Conservation (phyloP, 2,329 filamentous ascomycete genomes). For the Colletotrichum siamense region DNA sequence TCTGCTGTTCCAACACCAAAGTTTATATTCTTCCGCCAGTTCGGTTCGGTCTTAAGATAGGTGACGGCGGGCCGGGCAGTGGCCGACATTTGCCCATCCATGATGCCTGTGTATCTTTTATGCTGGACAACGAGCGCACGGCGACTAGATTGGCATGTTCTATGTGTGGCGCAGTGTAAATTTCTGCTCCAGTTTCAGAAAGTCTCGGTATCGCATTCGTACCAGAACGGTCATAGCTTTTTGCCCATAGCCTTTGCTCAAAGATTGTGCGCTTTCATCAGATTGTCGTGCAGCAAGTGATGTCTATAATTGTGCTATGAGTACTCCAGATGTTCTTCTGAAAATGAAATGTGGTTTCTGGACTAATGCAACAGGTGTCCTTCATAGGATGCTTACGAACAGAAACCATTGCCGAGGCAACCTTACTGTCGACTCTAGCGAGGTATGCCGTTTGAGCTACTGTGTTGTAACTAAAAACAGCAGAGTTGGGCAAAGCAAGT, state of each 20-base stretch:
- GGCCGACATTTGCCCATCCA: neutral
- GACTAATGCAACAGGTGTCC: neutral
- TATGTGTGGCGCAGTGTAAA: neutral
- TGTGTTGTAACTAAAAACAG: accelerated
- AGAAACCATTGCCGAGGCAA: neutral
- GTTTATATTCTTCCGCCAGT: neutral
- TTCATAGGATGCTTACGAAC: neutral
- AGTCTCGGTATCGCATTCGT: neutral
- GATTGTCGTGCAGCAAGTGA: neutral
- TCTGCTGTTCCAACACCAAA: neutral
- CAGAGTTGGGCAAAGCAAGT: neutral
- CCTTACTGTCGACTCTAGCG: neutral
- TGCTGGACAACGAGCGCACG: neutral
- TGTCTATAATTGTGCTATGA: neutral
- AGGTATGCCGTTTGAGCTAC: neutral
- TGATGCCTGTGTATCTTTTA: neutral
- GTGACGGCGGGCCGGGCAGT: neutral
- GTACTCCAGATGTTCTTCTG: accelerated
- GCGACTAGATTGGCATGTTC: neutral
- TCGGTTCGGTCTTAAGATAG: neutral
- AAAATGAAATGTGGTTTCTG: neutral
- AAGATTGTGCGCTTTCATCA: neutral
- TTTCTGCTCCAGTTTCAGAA: neutral
- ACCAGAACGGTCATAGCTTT: neutral
- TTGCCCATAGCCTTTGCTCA: neutral